Evolutionary conservation across 768 basidiomycete genomes (phyloP).

Genomic region (Leccinum truebloodii): DNA sequence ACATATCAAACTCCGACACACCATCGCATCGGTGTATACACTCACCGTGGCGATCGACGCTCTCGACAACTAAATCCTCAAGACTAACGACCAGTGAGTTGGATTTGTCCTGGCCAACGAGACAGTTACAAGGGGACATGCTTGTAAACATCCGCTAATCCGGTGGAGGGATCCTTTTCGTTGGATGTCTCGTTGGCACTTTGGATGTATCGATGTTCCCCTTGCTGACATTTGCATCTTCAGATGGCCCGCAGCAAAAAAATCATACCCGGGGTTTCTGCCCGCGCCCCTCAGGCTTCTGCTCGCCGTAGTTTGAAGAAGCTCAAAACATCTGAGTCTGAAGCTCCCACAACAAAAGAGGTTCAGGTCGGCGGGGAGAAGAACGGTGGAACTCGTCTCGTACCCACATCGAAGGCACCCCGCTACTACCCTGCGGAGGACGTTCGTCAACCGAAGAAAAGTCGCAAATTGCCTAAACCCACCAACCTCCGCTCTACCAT

Average conservation of each 20-base stretch:
- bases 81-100: slow-evolving; percentile 45
- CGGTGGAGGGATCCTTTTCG: slow-evolving; percentile 18
- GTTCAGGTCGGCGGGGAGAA: slow-evolving; percentile 86
- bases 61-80: slow-evolving; percentile 41
- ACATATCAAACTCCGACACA: slow-evolving; percentile 27
- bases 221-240: slow-evolving; percentile 22
- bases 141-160: slow-evolving; percentile 1
- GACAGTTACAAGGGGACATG: background rate
- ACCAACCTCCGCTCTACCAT: slow-evolving; percentile 82
- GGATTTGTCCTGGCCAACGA: slow-evolving; percentile 21
- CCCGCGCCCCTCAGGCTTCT: slow-evolving; percentile 80
- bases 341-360: slow-evolving; percentile 66
- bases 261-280: slow-evolving; percentile 76
- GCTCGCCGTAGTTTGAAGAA: slow-evolving; percentile 85
- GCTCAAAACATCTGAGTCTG: slow-evolving; percentile 71
- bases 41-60: slow-evolving; percentile 26
- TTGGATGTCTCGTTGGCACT: slow-evolving; percentile 34
- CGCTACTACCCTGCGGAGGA: slow-evolving; percentile 97
- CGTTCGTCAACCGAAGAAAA: slow-evolving; percentile 86
- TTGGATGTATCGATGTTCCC: slow-evolving; percentile 37
- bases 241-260: slow-evolving; percentile 89
- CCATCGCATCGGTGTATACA: slow-evolving; percentile 11
- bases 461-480: slow-evolving; percentile 82
- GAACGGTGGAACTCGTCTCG: slow-evolving; percentile 86
- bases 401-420: slow-evolving; percentile 83